Evolutionary conservation across 2,329 filamentous ascomycete species (phyloP), one percentile per base, ranked within the genome.

Genomic region (Paecilomyces sp.): DNA sequence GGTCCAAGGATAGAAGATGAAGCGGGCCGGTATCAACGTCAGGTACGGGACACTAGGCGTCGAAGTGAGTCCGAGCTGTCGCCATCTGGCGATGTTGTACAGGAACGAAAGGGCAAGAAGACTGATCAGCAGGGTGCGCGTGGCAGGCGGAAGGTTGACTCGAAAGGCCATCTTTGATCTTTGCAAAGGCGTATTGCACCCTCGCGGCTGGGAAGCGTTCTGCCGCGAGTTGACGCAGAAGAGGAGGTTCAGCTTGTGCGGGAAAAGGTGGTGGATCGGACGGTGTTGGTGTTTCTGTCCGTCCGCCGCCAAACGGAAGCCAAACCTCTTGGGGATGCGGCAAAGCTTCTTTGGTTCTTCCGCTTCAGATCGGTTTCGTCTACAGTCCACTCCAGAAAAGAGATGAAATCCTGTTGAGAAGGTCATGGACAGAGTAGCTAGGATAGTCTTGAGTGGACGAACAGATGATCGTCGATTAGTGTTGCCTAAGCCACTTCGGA

Each of bases 111-210:
- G 87, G 64, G 86, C 78, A 64, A 92, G 75, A 60, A 96, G 83
- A 61, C 83, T 82, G 70, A 89, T 84, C 68, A 99, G 87, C 59
- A 93, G 82, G 67, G 85, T 86, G 64, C 94, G 88, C 55, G 94
- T 97, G 66, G 96, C 85, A 31, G 94, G 93, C 61, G 94, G 94
- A 64, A 97, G 88, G 71, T 95, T 97, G 78, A 97, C 83, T 80
- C 93, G 88, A 58, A 88, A 83, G 69, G 90, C 84, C 91, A 96
- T 85, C 63, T 69, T 53, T 89, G 72, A 96, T 85, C 63, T 69
- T 53, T 89, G 72, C 69, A 76, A 25, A 33, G 47, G 55, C n/a
- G 41, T 47, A 47, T 52, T 34, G 56, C 58, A 61, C 58, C 60
- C 57, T 64, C 63, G 62, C 66, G 63, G 65, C 62, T 66, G 63